Evolutionary conservation across 2,329 filamentous ascomycete species (phyloP), one percentile per base, ranked within the genome.

Genomic region (Paecilomyces fulvus): DNA sequence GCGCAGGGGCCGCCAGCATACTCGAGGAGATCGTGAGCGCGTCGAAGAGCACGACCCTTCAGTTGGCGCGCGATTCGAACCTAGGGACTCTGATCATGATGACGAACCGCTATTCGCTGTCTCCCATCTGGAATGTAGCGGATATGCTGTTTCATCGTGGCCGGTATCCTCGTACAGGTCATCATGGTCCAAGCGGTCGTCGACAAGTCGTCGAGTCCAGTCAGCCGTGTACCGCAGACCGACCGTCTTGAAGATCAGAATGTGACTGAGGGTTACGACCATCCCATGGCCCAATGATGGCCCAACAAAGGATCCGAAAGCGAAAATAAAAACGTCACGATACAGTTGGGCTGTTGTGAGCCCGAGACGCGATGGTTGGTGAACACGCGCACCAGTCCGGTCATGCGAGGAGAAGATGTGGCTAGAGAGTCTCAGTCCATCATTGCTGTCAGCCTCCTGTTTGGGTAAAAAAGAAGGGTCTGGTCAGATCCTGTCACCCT

Each of bases 1-100:
- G 53, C 52, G 59, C 59, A 61, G 58, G 59, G 59, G 59, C 53
- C 20, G 49, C 33, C 37, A 43, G 37, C 52, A 54, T 54, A 49
- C 52, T 53, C 14, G 6, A 37, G 52, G 46, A 54, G 8, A 25
- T 51, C 49, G 28, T 28, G 49, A 51, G 11, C 49, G 49, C 23
- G 49, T 30, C 17, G 51, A 52, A 28, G 12, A 28, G 21, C 17
- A 25, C 52, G 43, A 54, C 17, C 52, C 23, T 54, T 43, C n/a
- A 43, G 37, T 43, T 54, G 49, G 37, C 52, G 52, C 52, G 52
- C 52, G 52, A 54, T 46, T 49, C 33, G 52, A 21, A 54, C 49
- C 33, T 28, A 53, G 51, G 51, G 31, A 48, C 28, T 49, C 51
- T 12, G 43, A 37, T 31, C 51, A 53, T 31, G 28, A 43, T 14